Percentiles rank a stretch among this genome's conserved stretches.
Conservation (phyloP, 164 flowering plant species). For the Liriodendron chinense region DNA sequence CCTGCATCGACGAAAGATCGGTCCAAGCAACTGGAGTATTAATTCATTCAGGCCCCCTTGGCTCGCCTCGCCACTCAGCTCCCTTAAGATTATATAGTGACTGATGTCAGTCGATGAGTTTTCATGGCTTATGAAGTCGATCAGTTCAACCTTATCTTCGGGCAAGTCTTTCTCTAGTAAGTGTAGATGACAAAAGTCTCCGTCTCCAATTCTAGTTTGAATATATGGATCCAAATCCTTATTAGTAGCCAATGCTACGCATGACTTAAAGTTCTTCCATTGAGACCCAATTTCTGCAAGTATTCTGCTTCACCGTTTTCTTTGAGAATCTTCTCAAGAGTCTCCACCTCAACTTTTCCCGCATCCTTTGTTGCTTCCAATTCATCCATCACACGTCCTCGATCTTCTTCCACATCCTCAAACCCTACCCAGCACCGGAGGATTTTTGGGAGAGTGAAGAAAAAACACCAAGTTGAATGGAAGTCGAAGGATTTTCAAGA, state of each 20-base stretch:
- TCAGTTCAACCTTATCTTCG: slow-evolving; percentile 54
- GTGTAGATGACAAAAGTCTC: slow-evolving; percentile 55
- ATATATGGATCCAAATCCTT: slow-evolving; percentile 71
- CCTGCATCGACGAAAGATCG: slow-evolving; percentile 72
- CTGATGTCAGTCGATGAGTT: slow-evolving; percentile 59
- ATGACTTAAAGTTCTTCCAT: slow-evolving; percentile 78
- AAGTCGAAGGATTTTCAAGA: background rate
- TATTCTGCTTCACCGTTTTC: slow-evolving; percentile 71
- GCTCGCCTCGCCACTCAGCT: slow-evolving; percentile 51
- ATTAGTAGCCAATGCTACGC: slow-evolving; percentile 55
- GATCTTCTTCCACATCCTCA: slow-evolving; percentile 61
- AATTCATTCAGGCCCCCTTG: slow-evolving; percentile 46
- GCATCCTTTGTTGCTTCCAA: slow-evolving; percentile 71
- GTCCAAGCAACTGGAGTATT: slow-evolving; percentile 74
- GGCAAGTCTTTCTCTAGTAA: slow-evolving; percentile 80
- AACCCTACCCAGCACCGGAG: background rate
- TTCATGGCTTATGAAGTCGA: slow-evolving; percentile 74
- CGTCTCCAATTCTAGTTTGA: slow-evolving; percentile 62
- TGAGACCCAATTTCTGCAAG: slow-evolving; percentile 53
- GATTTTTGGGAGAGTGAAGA: too few species aligned
- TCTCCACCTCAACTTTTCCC: slow-evolving; percentile 60
- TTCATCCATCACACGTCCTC: slow-evolving; percentile 59
- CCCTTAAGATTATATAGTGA: slow-evolving; percentile 87
- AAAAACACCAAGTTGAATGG: too few species aligned
- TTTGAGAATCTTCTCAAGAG: slow-evolving; percentile 63